Evolutionary conservation across 2,329 filamentous ascomycete species (phyloP).

Genomic region (Westerdykella sp.): DNA sequence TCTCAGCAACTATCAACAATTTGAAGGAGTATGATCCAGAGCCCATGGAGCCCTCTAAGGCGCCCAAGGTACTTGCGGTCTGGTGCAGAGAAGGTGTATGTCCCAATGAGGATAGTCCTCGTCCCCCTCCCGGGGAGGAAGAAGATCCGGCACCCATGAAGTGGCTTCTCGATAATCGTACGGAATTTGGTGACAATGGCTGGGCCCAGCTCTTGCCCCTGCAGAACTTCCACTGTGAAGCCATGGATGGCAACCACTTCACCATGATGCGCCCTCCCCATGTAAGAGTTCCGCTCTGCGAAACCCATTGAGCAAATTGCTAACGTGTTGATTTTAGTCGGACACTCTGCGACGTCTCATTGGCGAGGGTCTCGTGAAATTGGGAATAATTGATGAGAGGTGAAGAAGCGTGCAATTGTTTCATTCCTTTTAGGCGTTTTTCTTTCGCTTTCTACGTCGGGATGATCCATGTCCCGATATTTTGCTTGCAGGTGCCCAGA

Average conservation of each 20-base stretch:
- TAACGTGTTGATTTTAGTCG: no score
- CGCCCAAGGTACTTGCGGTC: constrained; percentile 58
- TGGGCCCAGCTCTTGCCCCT: constrained; percentile 61
- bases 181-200: constrained; percentile 63
- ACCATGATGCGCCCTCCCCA: constrained; percentile 59
- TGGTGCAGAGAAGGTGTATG: constrained; percentile 72
- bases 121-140: constrained; percentile 56
- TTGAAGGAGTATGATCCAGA: constrained; percentile 63
- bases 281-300: no score
- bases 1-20: constrained; percentile 61
- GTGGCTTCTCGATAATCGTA: constrained; percentile 68
- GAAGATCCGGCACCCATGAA: constrained; percentile 50
- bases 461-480: no score
- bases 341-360: no score
- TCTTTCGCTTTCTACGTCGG: no score
- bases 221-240: constrained; percentile 56
- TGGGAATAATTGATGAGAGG: no score
- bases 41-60: constrained; percentile 53
- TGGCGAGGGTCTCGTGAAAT: no score
- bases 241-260: constrained; percentile 70
- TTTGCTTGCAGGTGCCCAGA: no score
- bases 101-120: constrained; percentile 58
- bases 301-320: no score
- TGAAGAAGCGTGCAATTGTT: no score
- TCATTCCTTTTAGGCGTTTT: no score